A percentile compares a stretch with the other conserved stretches of the same genome.
These are phyloP conservation scores for Cryphonectria nitschkei DNA, from an alignment of 2,329 filamentous ascomycete species.

Conservation along the genomic window DNA sequence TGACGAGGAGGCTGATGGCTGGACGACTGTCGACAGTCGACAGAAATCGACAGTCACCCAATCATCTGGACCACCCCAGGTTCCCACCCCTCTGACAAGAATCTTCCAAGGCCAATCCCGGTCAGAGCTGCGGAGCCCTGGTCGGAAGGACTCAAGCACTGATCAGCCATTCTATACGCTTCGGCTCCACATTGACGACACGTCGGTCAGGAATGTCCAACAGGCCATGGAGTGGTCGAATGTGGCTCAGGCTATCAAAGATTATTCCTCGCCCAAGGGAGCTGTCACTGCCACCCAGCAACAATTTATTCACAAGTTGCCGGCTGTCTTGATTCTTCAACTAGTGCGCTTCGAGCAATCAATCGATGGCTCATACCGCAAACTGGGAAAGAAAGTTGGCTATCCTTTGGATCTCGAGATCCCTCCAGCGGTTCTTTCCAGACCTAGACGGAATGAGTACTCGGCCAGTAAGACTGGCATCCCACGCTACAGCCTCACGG, in stretches of 20 bases:
- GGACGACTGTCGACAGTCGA: conserved; percentile 92
- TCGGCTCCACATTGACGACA: conserved; percentile 89
- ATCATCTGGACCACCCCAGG: conserved; percentile 74
- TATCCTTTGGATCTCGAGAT: conserved; percentile 95
- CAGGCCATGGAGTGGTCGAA: conserved; percentile 88
- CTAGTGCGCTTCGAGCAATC: conserved; percentile 86
- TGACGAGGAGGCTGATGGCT: conserved; percentile 58
- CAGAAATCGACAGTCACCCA: conserved; percentile 86
- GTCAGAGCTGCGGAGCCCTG: conserved; percentile 85
- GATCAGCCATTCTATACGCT: conserved; percentile 92
- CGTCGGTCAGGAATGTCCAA: conserved; percentile 85
- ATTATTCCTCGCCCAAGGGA: conserved; percentile 80
- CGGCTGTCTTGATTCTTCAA: conserved; percentile 90
- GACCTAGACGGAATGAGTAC: conserved; percentile 64
- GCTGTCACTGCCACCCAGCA: conserved; percentile 86
- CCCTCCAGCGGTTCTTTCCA: conserved; percentile 84
- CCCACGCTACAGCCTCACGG: conserved; percentile 83
- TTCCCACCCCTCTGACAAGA: conserved; percentile 84
- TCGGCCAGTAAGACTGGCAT: conserved; percentile 45
- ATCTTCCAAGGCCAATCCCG: conserved; percentile 92
- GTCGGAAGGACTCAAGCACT: conserved; percentile 87
- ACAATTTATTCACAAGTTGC: conserved; percentile 88
- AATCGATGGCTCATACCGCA: conserved; percentile 72
- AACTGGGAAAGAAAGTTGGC: conserved; percentile 98
- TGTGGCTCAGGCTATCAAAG: conserved; percentile 79